These are phyloP conservation scores for Paramecium tetraurelia DNA, from an alignment of 73 alveolate species.

Conservation along the genomic window DNA sequence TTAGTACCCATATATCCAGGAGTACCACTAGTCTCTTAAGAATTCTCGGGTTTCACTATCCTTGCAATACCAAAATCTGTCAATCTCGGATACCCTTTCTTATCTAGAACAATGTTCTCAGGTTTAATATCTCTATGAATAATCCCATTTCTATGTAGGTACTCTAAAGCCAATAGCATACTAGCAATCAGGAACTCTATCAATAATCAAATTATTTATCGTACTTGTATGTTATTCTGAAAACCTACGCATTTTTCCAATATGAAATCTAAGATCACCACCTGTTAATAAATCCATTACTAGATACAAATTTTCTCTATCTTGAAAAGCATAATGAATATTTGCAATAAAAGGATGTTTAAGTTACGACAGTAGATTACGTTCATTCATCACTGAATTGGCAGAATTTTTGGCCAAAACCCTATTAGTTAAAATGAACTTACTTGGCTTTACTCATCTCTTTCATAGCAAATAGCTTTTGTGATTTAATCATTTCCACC, in stretches of 20 bases:
- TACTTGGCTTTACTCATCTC: slow-evolving; percentile 72
- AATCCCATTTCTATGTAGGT: slow-evolving; percentile 64
- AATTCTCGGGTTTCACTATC: slow-evolving; percentile 69
- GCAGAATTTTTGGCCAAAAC: slow-evolving; percentile 79
- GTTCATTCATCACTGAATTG: slow-evolving; percentile 80
- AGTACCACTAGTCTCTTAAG: slow-evolving; percentile 76
- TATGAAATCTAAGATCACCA: slow-evolving; percentile 78
- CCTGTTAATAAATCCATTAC: slow-evolving; percentile 79
- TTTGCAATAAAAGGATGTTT: slow-evolving; percentile 83
- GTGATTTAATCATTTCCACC: slow-evolving; percentile 69
- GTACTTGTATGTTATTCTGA: slow-evolving; percentile 76
- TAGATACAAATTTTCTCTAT: slow-evolving; percentile 73
- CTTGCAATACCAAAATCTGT: slow-evolving; percentile 71
- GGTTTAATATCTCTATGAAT: slow-evolving; percentile 80
- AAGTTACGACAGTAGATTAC: slow-evolving; percentile 72
- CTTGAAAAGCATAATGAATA: slow-evolving; percentile 83
- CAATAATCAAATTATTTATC: not conserved
- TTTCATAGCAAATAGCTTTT: slow-evolving; percentile 76
- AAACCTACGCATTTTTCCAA: slow-evolving; percentile 64
- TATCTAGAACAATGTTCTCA: slow-evolving; percentile 73
- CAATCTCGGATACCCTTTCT: slow-evolving; percentile 71
- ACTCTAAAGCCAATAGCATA: slow-evolving; percentile 69
- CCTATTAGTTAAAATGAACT: slow-evolving; percentile 47
- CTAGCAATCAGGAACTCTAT: slow-evolving; percentile 70
- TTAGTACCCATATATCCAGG: slow-evolving; percentile 80